A percentile compares a stretch with the other conserved stretches of the same genome.
Conservation (phyloP, 306 rosid genomes). For the Phaseolus lunatus region DNA sequence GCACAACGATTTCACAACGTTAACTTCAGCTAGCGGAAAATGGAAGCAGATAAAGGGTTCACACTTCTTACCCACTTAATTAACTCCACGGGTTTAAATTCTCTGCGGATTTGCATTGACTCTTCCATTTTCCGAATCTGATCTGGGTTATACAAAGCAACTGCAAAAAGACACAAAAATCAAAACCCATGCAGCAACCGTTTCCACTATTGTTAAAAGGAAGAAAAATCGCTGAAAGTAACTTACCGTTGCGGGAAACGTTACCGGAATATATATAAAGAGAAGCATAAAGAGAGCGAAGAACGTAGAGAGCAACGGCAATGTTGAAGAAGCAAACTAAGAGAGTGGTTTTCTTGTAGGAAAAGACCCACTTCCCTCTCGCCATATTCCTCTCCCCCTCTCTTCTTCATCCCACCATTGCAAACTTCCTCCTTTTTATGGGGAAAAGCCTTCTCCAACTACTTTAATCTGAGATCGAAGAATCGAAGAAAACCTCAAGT, state of each 20-base stretch:
- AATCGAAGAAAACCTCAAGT: slow-evolving; percentile 36
- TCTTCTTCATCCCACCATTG: slow-evolving; percentile 65
- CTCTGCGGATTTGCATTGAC: slow-evolving; percentile 70
- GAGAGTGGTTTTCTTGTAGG: slow-evolving; percentile 84
- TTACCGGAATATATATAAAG: slow-evolving; percentile 75
- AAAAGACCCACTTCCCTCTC: slow-evolving; percentile 69
- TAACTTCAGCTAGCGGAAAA: slow-evolving; percentile 29
- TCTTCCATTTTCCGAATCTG: slow-evolving; percentile 91
- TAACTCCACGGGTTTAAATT: slow-evolving; percentile 68
- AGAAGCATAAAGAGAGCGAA: slow-evolving; percentile 83
- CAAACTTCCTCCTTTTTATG: slow-evolving; percentile 32
- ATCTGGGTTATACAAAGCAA: slow-evolving; percentile 75
- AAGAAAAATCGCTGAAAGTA: background rate
- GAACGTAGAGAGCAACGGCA: slow-evolving; percentile 83
- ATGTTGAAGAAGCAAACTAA: slow-evolving; percentile 76
- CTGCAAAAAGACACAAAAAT: slow-evolving; percentile 46
- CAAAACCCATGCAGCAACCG: background rate
- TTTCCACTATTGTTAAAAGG: background rate
- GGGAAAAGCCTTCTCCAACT: background rate
- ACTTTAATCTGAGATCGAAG: slow-evolving; percentile 22
- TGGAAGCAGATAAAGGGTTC: background rate
- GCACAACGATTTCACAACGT: slow-evolving; percentile 31
- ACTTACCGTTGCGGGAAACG: slow-evolving; percentile 63
- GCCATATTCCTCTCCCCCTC: slow-evolving; percentile 66
- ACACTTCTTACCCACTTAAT: slow-evolving; percentile 70